Evolutionary conservation across 2,329 filamentous ascomycete genomes (phyloP).

Genomic region (Diaporthe nobilis): DNA sequence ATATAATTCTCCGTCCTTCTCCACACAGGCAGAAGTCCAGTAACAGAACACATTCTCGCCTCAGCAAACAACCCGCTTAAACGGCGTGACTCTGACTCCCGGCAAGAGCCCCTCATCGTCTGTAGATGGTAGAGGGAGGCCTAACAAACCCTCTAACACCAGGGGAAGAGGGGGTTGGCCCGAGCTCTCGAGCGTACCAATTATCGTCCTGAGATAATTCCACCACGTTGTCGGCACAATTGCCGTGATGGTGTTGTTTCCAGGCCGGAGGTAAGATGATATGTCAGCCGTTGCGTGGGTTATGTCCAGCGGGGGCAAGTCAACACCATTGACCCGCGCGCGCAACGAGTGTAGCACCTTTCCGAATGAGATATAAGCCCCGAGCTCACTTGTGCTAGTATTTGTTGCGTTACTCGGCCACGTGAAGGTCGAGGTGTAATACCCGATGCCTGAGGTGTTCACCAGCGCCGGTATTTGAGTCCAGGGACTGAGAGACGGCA

Average conservation of each 20-base stretch:
- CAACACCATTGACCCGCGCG: not conserved
- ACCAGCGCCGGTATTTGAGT: not conserved
- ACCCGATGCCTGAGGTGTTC: not conserved
- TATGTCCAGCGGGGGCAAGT: not conserved
- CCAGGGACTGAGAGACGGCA: not conserved
- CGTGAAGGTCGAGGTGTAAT: not conserved
- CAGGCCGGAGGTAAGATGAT: not conserved
- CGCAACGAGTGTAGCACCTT: not conserved
- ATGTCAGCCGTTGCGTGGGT: not conserved
- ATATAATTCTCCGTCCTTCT: not conserved
- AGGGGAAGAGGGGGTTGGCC: not conserved
- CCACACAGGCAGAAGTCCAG: not conserved
- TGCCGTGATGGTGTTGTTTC: not conserved
- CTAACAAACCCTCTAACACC: not conserved
- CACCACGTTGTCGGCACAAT: not conserved
- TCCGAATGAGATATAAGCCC: not conserved
- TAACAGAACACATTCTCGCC: not conserved
- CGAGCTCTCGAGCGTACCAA: not conserved
- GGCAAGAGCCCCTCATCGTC: not conserved
- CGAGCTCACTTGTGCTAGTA: not conserved
- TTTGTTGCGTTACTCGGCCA: not conserved
- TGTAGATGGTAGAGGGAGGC: not conserved
- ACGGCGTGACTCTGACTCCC: not conserved
- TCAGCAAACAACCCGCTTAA: not conserved
- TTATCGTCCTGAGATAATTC: conserved; percentile 1